These are phyloP conservation scores for Globisporangium polare DNA, from an alignment of 352 stramenopile species.

Conservation along the genomic window DNA sequence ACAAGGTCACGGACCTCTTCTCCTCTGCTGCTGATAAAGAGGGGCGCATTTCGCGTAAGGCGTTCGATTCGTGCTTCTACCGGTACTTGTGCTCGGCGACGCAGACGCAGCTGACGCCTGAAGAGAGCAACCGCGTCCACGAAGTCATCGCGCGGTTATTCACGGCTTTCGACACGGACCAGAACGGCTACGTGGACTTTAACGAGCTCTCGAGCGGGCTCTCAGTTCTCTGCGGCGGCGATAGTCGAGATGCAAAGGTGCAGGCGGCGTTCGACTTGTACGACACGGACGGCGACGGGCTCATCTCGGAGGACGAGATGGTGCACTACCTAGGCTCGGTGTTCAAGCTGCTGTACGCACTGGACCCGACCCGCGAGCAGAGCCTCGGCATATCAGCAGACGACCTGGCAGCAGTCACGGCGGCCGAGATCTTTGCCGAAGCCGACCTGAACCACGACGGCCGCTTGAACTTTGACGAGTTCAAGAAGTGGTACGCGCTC, in stretches of 20 bases:
- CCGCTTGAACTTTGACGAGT: constrained; percentile 83
- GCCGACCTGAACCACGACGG: constrained; percentile 85
- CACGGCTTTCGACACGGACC: constrained; percentile 70
- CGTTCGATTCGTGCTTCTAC: constrained; percentile 78
- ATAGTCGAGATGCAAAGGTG: constrained; percentile 58
- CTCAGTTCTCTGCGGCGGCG: constrained; percentile 62
- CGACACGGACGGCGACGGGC: constrained; percentile 76
- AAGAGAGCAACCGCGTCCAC: constrained; percentile 56
- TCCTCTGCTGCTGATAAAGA: constrained; percentile 36
- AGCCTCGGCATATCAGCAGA: constrained; percentile 56
- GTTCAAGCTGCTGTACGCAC: constrained; percentile 75
- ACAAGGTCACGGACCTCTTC: constrained; percentile 64
- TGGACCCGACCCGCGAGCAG: constrained; percentile 59
- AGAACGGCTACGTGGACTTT: constrained; percentile 68
- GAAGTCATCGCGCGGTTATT: constrained; percentile 77
- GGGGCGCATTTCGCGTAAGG: constrained; percentile 54
- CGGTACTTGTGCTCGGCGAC: constrained; percentile 48
- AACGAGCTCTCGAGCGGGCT: constrained; percentile 74
- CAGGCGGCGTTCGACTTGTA: constrained; percentile 81
- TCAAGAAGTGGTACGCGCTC: constrained; percentile 79
- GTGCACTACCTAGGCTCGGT: constrained; percentile 80
- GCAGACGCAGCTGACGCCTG: constrained; percentile 27
- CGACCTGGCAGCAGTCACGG: constrained; percentile 61
- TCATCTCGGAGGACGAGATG: constrained; percentile 86
- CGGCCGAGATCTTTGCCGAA: constrained; percentile 80